A percentile compares a stretch with the other conserved stretches of the same genome.
phyloP scores from a whole-genome alignment of 441 rosid species.

The Cnidoscolus chayamansa region DNA sequence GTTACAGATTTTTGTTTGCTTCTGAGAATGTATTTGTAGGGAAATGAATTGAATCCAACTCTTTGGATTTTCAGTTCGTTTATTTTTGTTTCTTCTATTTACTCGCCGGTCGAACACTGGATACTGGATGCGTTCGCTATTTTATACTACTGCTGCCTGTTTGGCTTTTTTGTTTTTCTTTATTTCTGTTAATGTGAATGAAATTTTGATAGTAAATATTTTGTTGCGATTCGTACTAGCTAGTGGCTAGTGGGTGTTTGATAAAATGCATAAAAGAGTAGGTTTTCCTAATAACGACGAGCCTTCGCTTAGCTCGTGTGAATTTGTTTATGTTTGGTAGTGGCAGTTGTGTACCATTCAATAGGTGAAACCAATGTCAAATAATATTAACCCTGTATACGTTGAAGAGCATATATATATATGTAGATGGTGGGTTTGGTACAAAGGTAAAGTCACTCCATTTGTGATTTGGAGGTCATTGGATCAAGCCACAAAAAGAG shows the following conservation, averaged over 20 bases:
- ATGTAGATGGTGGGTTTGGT: too few relatives aligned
- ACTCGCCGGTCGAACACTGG: neutral
- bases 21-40: neutral
- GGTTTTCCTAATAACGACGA: neutral
- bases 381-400: neutral
- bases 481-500: too few relatives aligned
- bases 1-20: neutral
- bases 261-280: too few relatives aligned
- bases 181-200: too few relatives aligned
- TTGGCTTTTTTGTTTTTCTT: too few relatives aligned
- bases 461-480: neutral
- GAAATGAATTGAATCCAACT: neutral
- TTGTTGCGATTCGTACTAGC: too few relatives aligned
- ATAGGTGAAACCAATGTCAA: neutral
- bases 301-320: neutral
- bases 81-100: neutral
- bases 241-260: too few relatives aligned
- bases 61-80: neutral
- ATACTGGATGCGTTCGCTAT: neutral
- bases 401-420: too few relatives aligned
- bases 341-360: neutral
- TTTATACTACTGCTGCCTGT: too few relatives aligned
- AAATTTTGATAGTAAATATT: too few relatives aligned
- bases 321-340: neutral
- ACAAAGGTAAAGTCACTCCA: neutral